These are phyloP conservation scores for Rhododendron henanense DNA, from an alignment of 148 eudicot genomes.

Conservation along the genomic window DNA sequence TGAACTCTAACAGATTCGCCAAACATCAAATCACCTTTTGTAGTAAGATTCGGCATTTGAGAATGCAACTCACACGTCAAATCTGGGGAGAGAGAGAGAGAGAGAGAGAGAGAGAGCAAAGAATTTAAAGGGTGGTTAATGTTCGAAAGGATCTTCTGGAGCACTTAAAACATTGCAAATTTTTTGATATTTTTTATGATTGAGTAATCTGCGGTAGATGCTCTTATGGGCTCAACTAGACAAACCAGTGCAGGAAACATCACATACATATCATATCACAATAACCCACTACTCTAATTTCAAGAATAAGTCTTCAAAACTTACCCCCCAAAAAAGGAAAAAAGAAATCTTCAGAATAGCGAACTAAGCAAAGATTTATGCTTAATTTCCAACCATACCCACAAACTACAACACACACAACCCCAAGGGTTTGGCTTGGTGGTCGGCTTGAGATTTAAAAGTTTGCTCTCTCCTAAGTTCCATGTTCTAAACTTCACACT, in stretches of 20 bases:
- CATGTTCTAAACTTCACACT: no score
- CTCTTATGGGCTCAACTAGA: background rate
- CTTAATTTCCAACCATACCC: background rate
- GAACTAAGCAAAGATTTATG: background rate
- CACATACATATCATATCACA: background rate
- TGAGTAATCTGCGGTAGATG: background rate
- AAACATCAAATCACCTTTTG: background rate
- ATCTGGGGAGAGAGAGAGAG: background rate
- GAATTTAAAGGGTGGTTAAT: background rate
- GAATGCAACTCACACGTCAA: background rate
- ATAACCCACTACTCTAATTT: background rate
- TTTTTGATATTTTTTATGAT: background rate
- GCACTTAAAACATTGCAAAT: background rate
- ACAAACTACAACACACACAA: background rate
- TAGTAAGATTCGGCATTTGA: background rate
- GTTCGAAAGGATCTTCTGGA: background rate
- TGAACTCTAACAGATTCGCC: background rate
- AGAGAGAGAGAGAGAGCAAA: background rate
- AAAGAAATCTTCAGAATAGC: no score
- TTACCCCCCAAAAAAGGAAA: background rate
- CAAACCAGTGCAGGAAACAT: background rate
- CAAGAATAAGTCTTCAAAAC: background rate
- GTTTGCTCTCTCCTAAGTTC: no score
- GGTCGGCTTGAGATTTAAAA: no score
- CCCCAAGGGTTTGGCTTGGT: no score